These are phyloP conservation scores for Mallotus nudiflorus DNA, from an alignment of 345 rosid genomes.

Conservation along the genomic window DNA sequence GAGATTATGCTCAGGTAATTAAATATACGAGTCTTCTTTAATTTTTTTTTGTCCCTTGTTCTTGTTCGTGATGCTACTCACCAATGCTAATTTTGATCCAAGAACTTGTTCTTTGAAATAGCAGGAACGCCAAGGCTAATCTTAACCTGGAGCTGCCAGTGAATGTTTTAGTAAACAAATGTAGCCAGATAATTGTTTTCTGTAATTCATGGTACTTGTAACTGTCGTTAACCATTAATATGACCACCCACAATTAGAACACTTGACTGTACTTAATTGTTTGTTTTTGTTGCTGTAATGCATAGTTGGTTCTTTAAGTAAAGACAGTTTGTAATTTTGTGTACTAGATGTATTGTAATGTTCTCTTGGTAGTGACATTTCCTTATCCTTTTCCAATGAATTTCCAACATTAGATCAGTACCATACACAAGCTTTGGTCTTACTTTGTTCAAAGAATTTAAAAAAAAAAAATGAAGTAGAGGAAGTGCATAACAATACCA, in stretches of 20 bases:
- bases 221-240: neutral
- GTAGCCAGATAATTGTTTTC: neutral
- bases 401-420: neutral
- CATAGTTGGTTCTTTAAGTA: no score
- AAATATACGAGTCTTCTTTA: neutral
- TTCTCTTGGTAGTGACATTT: neutral
- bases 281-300: no score
- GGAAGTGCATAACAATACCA: neutral
- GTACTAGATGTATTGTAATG: no score
- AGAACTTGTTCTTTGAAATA: neutral
- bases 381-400: neutral
- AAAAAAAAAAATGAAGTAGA: no score
- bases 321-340: no score
- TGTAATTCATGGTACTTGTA: neutral
- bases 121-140: constrained; percentile 14
- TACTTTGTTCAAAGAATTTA: neutral
- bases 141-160: neutral
- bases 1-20: constrained; percentile 14
- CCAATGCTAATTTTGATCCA: neutral
- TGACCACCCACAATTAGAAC: no score
- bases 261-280: no score
- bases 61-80: neutral
- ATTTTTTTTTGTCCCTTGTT: neutral
- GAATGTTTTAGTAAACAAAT: no score
- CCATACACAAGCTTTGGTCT: neutral